Evolutionary conservation across 2,329 filamentous ascomycete species (phyloP), one percentile per base, ranked within the genome.

Genomic region (Fusarium sp.): DNA sequence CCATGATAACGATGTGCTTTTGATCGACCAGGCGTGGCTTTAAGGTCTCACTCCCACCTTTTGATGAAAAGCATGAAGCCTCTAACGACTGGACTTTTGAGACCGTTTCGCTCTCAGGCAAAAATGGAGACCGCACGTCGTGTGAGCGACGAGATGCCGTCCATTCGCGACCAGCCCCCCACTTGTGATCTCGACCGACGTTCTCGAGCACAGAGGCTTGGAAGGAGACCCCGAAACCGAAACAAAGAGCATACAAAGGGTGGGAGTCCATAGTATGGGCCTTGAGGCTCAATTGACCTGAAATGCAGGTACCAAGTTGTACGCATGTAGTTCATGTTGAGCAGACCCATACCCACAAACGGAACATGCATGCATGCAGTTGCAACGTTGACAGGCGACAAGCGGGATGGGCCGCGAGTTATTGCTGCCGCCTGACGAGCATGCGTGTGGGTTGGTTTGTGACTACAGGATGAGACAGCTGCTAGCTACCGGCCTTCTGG

Each of bases 161-260:
- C 32, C 56, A 68, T 22, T 43, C 41, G 41, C 50, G 17, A 37
- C 56, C 33, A 55, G 41, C 47, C 41, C 62, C 33, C 52, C 37
- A 35, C 49, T 47, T 39, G 50, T 39, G 43, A 59, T 39, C 32
- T 19, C 45, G 56, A 35, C 49, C 60, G 53, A 60, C 49, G 56
- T 67, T 69, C 46, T 69, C 52, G 52, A 69, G 56, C 46, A 35
- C 40, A 33, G 61, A 54, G 65, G 63, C 63, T 67, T 67, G 52
- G 28, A 57, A 56, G 51, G 62, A 30, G 60, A 61, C 50, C 33
- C 53, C 39, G 41, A 68, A 49, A 37, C 48, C 48, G 43, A 56
- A 56, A 68, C 50, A 54, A 53, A 30, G 19, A 56, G 39, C 24
- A 30, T 19, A 41, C 22, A 49, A 22, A n/a, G 45, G 50, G 56